phyloP scores from a whole-genome alignment of 306 rosid genomes.

The Hippophae gyantsensis region DNA sequence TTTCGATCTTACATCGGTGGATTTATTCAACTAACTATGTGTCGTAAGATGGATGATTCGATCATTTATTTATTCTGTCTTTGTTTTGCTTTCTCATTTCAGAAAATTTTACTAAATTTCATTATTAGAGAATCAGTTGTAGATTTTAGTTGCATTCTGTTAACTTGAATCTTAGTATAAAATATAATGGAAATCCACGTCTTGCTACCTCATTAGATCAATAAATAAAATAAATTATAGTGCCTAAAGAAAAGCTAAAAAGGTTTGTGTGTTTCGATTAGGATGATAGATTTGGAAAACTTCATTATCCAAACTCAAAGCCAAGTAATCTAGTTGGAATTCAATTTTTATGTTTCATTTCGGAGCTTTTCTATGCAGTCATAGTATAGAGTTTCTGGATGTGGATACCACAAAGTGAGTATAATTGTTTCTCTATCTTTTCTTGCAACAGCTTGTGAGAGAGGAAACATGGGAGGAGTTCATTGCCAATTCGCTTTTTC shows the following conservation, averaged over 20 bases:
- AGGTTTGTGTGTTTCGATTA: no score
- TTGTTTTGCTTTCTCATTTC: not conserved
- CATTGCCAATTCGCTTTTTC: constrained; percentile 53
- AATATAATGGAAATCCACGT: not conserved
- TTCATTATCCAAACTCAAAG: no score
- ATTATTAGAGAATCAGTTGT: not conserved
- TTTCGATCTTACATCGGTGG: not conserved
- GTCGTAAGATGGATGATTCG: not conserved
- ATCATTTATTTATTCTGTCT: not conserved
- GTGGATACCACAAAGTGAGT: not conserved
- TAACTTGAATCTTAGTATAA: no score
- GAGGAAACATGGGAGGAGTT: constrained; percentile 81
- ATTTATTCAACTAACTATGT: not conserved
- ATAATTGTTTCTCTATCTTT: constrained; percentile 2
- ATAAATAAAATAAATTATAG: not conserved
- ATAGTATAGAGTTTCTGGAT: not conserved
- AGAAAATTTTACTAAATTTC: not conserved
- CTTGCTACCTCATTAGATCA: not conserved
- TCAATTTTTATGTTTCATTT: not conserved
- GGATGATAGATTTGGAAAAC: no score
- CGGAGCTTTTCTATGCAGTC: not conserved
- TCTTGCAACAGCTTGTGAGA: constrained; percentile 46
- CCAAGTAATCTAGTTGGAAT: not conserved
- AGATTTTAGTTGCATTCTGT: not conserved
- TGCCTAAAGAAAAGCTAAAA: no score